A percentile compares a stretch with the other conserved stretches of the same genome.
These are phyloP conservation scores for Kalaharituber pfeilii DNA, from an alignment of 2,329 filamentous ascomycete genomes.

Conservation along the genomic window DNA sequence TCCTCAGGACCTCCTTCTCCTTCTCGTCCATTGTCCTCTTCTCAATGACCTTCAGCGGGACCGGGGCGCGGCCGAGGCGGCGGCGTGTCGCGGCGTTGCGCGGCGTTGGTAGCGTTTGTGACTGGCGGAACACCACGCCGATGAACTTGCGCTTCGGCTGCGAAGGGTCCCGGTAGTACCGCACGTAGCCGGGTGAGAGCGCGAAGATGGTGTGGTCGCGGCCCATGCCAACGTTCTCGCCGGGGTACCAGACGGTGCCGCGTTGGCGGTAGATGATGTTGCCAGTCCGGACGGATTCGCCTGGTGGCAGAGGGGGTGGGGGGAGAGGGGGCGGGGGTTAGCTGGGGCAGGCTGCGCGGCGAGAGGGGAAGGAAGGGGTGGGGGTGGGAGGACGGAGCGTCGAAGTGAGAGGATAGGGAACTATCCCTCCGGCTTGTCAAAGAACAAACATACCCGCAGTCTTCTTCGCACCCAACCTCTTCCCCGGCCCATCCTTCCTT, in stretches of 20 bases:
- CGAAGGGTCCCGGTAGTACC: slow-evolving; percentile 83
- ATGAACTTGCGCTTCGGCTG: slow-evolving; percentile 89
- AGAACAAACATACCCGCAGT: slow-evolving; percentile 47
- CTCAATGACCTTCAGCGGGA: slow-evolving; percentile 18
- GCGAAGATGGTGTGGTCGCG: slow-evolving; percentile 94
- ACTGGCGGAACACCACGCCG: slow-evolving; percentile 71
- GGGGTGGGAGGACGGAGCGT: neutral
- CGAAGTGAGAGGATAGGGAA: neutral
- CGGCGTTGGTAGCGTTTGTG: slow-evolving; percentile 62
- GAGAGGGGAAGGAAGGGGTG: neutral
- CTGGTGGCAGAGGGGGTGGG: slow-evolving; percentile 30
- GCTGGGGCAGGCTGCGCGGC: neutral
- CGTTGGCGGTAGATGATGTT: slow-evolving; percentile 98
- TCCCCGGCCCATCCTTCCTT: slow-evolving; percentile 53
- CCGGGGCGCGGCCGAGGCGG: slow-evolving; percentile 53
- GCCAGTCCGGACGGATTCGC: slow-evolving; percentile 82
- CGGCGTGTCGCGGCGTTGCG: slow-evolving; percentile 55
- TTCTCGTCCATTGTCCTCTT: slow-evolving; percentile 14
- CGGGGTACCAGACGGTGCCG: slow-evolving; percentile 83
- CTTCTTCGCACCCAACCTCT: slow-evolving; percentile 89
- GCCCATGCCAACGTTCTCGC: slow-evolving; percentile 88
- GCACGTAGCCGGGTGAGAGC: slow-evolving; percentile 71
- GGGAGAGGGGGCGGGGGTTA: neutral
- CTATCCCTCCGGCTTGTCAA: too few species aligned
- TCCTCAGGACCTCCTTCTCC: slow-evolving; percentile 13